Base-by-base conservation (phyloP, 139 green algal genomes). In the Closterium sp. region DNA sequence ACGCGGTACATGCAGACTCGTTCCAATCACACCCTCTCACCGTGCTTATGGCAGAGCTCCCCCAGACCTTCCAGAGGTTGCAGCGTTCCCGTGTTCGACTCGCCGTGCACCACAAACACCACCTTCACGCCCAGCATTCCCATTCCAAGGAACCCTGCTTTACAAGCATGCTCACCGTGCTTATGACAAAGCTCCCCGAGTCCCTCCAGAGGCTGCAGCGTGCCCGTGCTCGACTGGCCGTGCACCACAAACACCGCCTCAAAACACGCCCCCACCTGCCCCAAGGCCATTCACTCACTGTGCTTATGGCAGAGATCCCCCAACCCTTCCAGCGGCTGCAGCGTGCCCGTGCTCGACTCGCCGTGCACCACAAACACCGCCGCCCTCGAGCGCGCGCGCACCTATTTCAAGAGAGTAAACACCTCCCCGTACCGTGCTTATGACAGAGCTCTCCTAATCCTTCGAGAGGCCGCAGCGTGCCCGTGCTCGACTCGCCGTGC, bases 401-500 rank as follows among this genome's bases (percentile, higher is more conserved):
- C n/a, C n/a, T n/a, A n/a, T n/a, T n/a, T n/a, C n/a, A n/a, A n/a
- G n/a, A n/a, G n/a, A n/a, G n/a, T n/a, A n/a, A n/a, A n/a, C n/a
- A n/a, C n/a, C 32, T 38, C 32, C n/a, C 42, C 42, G 42, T 62
- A 38, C 45, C 45, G 45, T 70, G 42, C 42, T 62, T 62, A 62
- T 62, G 42, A 7, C 42, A 98, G 86, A 97, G 89, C 70, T 98
- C 96, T 21, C 97, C 97, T 88, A 99, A 90, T 22, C 97, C 97
- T 22, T 7, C 95, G 0, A 95, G 38, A 5, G 92, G 93, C 91
- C 95, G 94, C 86, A 96, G 95, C 5, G 95, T 96, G 86, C 97
- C 97, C 34, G 97, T 98, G 94, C 95, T 97, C 90, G 95, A 97
- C 92, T 99, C 97, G 30, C 97, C 97, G 95, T 98, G 96, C 31